Conservation (phyloP, 352 stramenopile species). For the Globisporangium cederbergense region DNA sequence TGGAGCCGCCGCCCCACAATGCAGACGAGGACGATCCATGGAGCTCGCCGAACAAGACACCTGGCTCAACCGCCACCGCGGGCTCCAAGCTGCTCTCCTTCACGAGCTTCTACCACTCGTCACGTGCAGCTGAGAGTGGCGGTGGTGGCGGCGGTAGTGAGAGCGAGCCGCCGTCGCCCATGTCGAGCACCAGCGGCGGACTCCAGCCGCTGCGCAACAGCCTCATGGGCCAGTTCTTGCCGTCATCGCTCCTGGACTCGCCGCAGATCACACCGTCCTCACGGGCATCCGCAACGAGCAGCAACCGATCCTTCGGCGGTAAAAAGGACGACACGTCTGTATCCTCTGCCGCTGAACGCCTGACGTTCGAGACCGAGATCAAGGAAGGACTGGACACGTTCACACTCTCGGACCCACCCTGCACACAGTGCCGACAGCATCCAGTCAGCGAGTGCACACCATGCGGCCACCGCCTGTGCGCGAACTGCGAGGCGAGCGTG, state of each 20-base stretch:
- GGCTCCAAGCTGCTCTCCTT: conserved; percentile 43
- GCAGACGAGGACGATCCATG: conserved; percentile 43
- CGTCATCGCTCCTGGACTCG: conserved; percentile 74
- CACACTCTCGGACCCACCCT: conserved; percentile 24
- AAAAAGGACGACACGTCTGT: conserved; percentile 17
- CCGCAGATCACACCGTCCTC: conserved; percentile 71
- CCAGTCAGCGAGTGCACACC: conserved; percentile 15
- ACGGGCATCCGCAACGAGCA: conserved; percentile 11
- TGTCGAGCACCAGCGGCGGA: conserved; percentile 28
- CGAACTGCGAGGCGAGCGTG: conserved; percentile 10
- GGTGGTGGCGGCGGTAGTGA: conserved; percentile 25
- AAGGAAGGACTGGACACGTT: conserved; percentile 31
- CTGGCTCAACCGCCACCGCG: conserved; percentile 15
- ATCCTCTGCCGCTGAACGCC: background rate
- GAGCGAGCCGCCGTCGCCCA: conserved; percentile 44
- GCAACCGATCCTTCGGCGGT: conserved; percentile 19
- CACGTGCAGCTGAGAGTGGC: background rate
- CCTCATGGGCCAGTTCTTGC: conserved; percentile 78
- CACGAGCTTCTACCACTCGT: conserved; percentile 61
- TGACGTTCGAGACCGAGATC: conserved; percentile 28
- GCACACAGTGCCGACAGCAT: conserved; percentile 16
- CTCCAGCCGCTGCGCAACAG: conserved; percentile 63
- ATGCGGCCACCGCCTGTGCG: conserved; percentile 22
- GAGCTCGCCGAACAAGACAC: conserved; percentile 37
- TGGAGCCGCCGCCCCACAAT: conserved; percentile 11